Evolutionary conservation across 2,329 filamentous ascomycete genomes (phyloP).

Genomic region (Zymoseptoria pseudotritici): DNA sequence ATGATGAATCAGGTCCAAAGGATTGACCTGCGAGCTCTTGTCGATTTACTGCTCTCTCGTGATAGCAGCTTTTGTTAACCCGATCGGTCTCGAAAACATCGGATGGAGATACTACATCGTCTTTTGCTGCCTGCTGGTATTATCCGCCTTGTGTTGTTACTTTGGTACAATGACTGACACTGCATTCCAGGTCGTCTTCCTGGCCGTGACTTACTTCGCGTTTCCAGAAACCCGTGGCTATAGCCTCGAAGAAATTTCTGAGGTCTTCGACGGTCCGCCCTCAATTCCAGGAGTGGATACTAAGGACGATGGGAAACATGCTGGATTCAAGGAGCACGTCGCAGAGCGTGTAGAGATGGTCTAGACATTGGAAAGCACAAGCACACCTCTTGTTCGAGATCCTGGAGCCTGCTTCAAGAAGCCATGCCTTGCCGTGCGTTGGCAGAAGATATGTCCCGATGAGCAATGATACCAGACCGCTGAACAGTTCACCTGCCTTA

Average conservation of each 20-base stretch:
- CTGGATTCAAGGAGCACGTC: conserved; percentile 10
- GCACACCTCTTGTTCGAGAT: no score
- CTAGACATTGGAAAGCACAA: no score
- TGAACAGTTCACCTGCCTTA: no score
- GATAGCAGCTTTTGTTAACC: conserved; percentile 32
- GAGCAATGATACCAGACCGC: no score
- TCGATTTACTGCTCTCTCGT: conserved; percentile 23
- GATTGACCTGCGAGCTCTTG: conserved; percentile 19
- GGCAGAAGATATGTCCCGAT: no score
- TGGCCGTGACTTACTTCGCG: conserved; percentile 23
- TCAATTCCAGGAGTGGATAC: conserved; percentile 2
- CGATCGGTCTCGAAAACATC: conserved; percentile 27
- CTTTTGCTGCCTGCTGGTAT: conserved; percentile 33
- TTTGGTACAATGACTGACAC: no score
- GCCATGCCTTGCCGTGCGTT: no score
- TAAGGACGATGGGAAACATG: conserved; percentile 5
- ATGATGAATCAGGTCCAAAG: conserved; percentile 15
- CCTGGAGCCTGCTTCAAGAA: no score
- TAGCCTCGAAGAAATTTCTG: conserved; percentile 39
- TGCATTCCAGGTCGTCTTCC: conserved; percentile 19
- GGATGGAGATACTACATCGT: conserved; percentile 28
- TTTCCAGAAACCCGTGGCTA: conserved; percentile 25
- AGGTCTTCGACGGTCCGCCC: conserved; percentile 32
- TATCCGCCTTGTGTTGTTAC: conserved; percentile 9
- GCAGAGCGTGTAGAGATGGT: conserved; percentile 14